Percentiles rank a stretch among this genome's conserved stretches.
Conservation (phyloP, 148 eudicot species). For the Spergularia marina region DNA sequence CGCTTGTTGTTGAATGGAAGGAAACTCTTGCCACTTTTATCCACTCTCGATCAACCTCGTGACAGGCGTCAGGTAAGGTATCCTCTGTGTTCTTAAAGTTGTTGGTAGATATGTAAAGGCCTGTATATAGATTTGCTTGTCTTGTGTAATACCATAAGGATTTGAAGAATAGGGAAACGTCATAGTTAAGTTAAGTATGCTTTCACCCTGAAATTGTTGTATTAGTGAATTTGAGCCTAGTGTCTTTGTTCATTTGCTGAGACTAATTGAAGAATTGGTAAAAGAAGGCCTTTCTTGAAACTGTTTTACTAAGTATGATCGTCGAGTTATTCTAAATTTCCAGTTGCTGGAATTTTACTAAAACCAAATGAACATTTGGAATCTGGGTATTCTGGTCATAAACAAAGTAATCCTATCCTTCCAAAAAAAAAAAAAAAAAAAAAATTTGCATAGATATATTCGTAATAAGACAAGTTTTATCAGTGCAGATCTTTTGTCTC, state of each 20-base stretch:
- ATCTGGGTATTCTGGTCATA: too few relatives aligned
- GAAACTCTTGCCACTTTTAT: background rate
- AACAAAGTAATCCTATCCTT: too few relatives aligned
- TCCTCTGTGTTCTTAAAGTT: background rate
- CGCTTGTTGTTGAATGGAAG: background rate
- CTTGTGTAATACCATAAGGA: slow-evolving; percentile 11
- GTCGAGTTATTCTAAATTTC: too few relatives aligned
- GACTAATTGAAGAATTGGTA: background rate
- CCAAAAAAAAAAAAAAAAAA: too few relatives aligned
- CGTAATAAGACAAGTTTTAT: too few relatives aligned
- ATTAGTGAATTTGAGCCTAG: slow-evolving; percentile 15
- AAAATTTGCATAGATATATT: too few relatives aligned
- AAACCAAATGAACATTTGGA: too few relatives aligned
- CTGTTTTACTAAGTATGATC: background rate
- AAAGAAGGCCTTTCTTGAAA: background rate
- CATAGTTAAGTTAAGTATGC: slow-evolving; percentile 10
- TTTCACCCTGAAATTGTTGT: slow-evolving; percentile 24
- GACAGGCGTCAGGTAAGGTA: background rate
- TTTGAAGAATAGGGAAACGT: slow-evolving; percentile 5
- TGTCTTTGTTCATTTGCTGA: slow-evolving; percentile 1
- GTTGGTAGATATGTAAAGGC: slow-evolving; percentile 17
- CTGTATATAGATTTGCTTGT: slow-evolving; percentile 29
- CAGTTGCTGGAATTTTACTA: too few relatives aligned
- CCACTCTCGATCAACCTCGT: background rate
- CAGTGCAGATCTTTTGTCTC: too few relatives aligned